phyloP scores from a whole-genome alignment of 2,329 filamentous ascomycete species.

The Paramyrothecium sp. region DNA sequence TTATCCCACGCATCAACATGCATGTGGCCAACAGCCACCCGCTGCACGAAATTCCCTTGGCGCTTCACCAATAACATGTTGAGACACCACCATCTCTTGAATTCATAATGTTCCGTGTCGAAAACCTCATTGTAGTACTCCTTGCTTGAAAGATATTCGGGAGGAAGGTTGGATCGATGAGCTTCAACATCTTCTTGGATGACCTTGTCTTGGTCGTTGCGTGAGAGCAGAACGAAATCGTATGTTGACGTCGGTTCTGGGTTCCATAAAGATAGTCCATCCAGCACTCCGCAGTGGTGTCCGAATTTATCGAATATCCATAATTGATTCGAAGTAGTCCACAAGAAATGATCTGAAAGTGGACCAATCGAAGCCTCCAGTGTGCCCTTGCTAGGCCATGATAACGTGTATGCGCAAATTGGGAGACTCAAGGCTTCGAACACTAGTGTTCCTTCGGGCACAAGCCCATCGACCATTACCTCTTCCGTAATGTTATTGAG shows the following conservation, averaged over 20 bases:
- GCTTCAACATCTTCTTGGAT: background rate
- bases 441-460: too few species aligned
- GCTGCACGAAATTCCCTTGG: background rate
- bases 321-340: too few species aligned
- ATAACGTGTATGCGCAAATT: too few species aligned
- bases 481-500: too few species aligned
- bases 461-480: too few species aligned
- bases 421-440: too few species aligned
- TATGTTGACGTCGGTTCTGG: background rate
- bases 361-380: too few species aligned
- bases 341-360: too few species aligned
- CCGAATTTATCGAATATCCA: background rate
- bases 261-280: too few species aligned
- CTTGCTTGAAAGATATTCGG: background rate
- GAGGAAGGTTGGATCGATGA: background rate
- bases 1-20: background rate
- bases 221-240: background rate
- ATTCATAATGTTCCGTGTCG: background rate
- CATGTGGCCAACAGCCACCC: background rate
- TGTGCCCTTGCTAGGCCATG: too few species aligned
- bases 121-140: background rate
- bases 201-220: background rate
- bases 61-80: background rate
- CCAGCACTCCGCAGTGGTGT: background rate
- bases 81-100: background rate